Percentiles rank a stretch among this genome's conserved stretches.
Evolutionary conservation across 2,329 filamentous ascomycete genomes (phyloP).

Genomic region (Arthrobotrys conoides): DNA sequence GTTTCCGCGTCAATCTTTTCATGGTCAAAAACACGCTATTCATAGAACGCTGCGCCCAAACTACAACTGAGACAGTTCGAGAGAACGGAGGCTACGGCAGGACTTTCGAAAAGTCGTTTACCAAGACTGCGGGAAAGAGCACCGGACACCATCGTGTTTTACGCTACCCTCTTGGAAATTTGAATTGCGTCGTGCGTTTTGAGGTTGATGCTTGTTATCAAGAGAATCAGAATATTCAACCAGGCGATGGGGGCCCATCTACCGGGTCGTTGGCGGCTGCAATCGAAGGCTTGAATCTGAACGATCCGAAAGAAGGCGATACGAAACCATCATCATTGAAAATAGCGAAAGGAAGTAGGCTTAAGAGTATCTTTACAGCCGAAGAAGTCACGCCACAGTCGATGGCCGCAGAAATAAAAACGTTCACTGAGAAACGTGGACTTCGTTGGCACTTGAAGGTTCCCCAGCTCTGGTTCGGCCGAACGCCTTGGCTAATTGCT

Average conservation of each 20-base stretch:
- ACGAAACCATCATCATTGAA: background rate
- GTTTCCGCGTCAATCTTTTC: background rate
- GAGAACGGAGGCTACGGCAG: background rate
- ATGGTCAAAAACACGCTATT: background rate
- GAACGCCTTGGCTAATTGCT: slow-evolving; percentile 61
- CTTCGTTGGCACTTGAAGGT: slow-evolving; percentile 24
- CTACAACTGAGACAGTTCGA: background rate
- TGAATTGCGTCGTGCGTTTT: slow-evolving; percentile 64
- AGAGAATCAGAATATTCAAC: background rate
- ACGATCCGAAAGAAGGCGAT: background rate
- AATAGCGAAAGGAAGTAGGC: background rate
- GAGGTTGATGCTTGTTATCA: slow-evolving; percentile 65
- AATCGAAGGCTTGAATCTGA: background rate
- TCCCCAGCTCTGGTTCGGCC: slow-evolving; percentile 64
- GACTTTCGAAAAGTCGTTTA: background rate
- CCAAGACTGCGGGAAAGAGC: slow-evolving; percentile 59
- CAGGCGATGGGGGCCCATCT: background rate
- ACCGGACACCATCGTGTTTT: slow-evolving; percentile 64
- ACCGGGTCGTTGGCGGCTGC: background rate
- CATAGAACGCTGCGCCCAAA: background rate
- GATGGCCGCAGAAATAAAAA: slow-evolving; percentile 63
- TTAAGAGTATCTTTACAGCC: background rate
- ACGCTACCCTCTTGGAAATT: slow-evolving; percentile 63
- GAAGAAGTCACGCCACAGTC: slow-evolving; percentile 49
- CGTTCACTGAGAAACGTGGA: slow-evolving; percentile 6